A percentile compares a stretch with the other conserved stretches of the same genome.
These are phyloP conservation scores for Xylaria venustula DNA, from an alignment of 495 filamentous ascomycete genomes.

Conservation along the genomic window DNA sequence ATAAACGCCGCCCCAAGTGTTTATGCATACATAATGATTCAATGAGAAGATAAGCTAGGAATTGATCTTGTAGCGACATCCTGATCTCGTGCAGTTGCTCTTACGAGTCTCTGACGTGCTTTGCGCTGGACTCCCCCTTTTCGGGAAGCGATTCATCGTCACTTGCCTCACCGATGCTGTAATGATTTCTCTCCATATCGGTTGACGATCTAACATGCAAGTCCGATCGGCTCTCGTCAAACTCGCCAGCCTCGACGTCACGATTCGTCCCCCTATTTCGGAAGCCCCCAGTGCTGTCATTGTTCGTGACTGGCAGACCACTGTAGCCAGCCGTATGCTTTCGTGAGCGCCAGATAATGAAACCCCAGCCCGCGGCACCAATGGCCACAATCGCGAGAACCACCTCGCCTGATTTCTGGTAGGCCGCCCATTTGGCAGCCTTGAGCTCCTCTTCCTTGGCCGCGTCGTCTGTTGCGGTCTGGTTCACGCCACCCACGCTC, in stretches of 20 bases:
- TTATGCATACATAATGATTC: neutral
- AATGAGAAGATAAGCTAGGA: neutral
- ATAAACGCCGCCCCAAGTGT: neutral
- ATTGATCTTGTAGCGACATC: neutral
- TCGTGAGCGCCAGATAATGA: slow-evolving; percentile 79
- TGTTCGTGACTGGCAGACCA: slow-evolving; percentile 39
- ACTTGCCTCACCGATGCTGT: slow-evolving; percentile 59
- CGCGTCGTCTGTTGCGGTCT: slow-evolving; percentile 73
- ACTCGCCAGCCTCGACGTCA: slow-evolving; percentile 81
- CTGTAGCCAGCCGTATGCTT: slow-evolving; percentile 55
- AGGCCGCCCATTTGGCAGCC: slow-evolving; percentile 87
- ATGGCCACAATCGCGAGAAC: slow-evolving; percentile 83
- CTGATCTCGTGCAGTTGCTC: neutral
- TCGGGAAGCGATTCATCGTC: slow-evolving; percentile 44
- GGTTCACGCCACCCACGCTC: slow-evolving; percentile 74
- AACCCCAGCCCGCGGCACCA: slow-evolving; percentile 75
- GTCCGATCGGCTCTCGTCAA: slow-evolving; percentile 86
- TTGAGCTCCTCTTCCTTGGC: slow-evolving; percentile 72
- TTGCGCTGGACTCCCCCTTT: slow-evolving; percentile 16
- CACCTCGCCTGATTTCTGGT: slow-evolving; percentile 86
- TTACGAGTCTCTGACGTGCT: neutral
- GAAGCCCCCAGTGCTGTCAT: slow-evolving; percentile 31
- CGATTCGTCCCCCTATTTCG: slow-evolving; percentile 47
- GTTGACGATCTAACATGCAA: slow-evolving; percentile 54
- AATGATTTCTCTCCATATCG: slow-evolving; percentile 40